Base-by-base conservation (phyloP, 2,329 filamentous ascomycete genomes). In the Emydomyces testavorans region DNA sequence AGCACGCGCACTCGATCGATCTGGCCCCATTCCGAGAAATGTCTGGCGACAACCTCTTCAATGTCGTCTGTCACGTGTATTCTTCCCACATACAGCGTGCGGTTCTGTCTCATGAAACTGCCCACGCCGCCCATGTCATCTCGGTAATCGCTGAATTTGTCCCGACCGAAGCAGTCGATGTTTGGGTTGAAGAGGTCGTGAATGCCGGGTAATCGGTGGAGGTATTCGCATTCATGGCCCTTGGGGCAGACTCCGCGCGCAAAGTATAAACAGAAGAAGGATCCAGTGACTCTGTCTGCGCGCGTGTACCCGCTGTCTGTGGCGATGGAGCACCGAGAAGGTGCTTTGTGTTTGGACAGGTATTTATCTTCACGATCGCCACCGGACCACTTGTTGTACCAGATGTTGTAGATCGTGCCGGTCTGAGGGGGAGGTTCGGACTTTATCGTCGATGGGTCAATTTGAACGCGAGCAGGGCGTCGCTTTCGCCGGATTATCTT, bases 71-170 rank as follows among this genome's bases (percentile, higher is more conserved):
- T 90, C 29, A 94, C 90, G 64, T 95, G 87, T 64, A 98, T 95
- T 40, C 89, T 75, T 4, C 92, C 92, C 0, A 95, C 79, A 59
- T 98, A 98, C 4, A 98, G 73, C 1, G 92, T 98, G 26, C 92
- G 76, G 62, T 98, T 98, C 61, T 94, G 85, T 18, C 92, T 77
- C 79, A 89, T 83, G 61, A 98, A 98, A 52, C 80, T 87, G 21
- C 92, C 92, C 1, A 95, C 88, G 55, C 93, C 93, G 46, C 90
- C 89, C 92, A 98, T 96, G 64, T 96, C 90, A 63, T 96, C 90
- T 59, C 89, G 75, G 67, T 95, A 96, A 61, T 94, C 90, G 53
- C 78, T 83, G 60, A 87, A 85, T 70, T 94, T 94, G 72, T 95
- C 90, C 50, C 90, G 77, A 1, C 87, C 87, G 60, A 98, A 98